Evolutionary conservation across 495 filamentous ascomycete genomes (phyloP), one percentile per base, ranked within the genome.

Genomic region (Diplogelasinospora grovesii): DNA sequence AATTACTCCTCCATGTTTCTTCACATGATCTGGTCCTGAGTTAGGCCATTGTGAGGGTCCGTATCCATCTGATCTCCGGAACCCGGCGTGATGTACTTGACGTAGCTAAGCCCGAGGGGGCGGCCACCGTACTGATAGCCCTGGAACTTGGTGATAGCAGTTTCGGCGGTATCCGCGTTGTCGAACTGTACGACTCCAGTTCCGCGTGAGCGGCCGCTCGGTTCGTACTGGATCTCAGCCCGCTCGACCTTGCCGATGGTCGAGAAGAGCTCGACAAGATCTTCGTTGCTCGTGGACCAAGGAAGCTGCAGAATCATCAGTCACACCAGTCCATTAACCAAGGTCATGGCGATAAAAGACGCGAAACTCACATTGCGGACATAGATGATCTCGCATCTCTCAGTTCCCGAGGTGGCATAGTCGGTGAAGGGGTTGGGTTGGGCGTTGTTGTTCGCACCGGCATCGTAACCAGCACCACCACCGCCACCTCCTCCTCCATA

Each of bases 21-120:
- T 65, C 77, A 98, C 90, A 95, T 95, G 64, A 98, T 96, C 71
- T 98, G 90, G 54, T 96, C 92, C 61, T 98, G 92, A 3, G 88
- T 94, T 51, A 95, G 61, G 43, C 75, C 77, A 36, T 70, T 78
- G 14, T 85, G 79, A n/a, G 76, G 68, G 49, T 92, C 82, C 22
- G 77, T 85, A 50, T 95, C 88, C 85, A 92, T 94, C 48, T 69
- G 73, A 52, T 89, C 86, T 13, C 75, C 78, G 41, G 69, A 65
- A 21, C 68, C 74, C 1, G 73, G 70, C 49, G 77, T 87, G 54
- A 81, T 64, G 63, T 97, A 97, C 59, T 89, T 89, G 65, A 95
- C 89, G 61, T 83, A 97, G 51, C 77, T 85, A 43, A 98, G 75
- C 21, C 89, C 87, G 37, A 98, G 80, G 45, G 93, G 92, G 46